A percentile compares a stretch with the other conserved stretches of the same genome.
Conservation (phyloP, 768 basidiomycete genomes). For the Phlebiopsis flavidoalba region DNA sequence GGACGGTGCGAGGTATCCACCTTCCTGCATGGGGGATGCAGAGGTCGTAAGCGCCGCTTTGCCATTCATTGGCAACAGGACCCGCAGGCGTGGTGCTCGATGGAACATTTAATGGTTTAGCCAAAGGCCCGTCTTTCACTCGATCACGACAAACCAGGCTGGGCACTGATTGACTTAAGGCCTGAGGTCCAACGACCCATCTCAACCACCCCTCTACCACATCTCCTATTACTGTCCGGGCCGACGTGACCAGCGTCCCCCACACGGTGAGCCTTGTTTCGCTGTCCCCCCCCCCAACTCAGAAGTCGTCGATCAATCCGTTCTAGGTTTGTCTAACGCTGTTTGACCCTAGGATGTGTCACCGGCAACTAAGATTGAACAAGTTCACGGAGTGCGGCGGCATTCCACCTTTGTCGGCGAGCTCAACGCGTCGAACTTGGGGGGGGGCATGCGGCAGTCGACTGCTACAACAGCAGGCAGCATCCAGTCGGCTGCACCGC, state of each 20-base stretch:
- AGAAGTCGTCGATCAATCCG: slow-evolving; percentile 12
- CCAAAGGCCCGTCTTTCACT: neutral
- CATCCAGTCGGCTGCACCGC: slow-evolving; percentile 44
- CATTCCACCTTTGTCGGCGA: slow-evolving; percentile 46
- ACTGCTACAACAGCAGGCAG: slow-evolving; percentile 41
- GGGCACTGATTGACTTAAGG: slow-evolving; percentile 16
- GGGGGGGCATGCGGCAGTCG: slow-evolving; percentile 29
- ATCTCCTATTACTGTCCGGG: slow-evolving; percentile 32
- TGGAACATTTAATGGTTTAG: no score
- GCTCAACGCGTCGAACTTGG: slow-evolving; percentile 50
- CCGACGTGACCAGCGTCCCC: slow-evolving; percentile 26
- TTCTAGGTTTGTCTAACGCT: slow-evolving; percentile 14
- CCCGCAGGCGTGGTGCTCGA: neutral
- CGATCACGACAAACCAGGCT: slow-evolving; percentile 15
- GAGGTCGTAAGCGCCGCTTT: neutral
- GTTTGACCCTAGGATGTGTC: slow-evolving; percentile 50
- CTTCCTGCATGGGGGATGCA: neutral
- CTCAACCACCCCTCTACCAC: slow-evolving; percentile 11
- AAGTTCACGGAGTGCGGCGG: slow-evolving; percentile 47
- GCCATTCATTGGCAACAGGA: neutral
- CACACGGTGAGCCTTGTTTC: slow-evolving; percentile 12
- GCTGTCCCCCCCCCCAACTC: no score
- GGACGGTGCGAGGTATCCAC: neutral
- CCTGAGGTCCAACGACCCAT: slow-evolving; percentile 2
- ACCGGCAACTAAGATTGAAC: slow-evolving; percentile 50